Evolutionary conservation across 1,139 yeast genomes (phyloP).

Genomic region (Zygosaccharomyces pseudobailii): DNA sequence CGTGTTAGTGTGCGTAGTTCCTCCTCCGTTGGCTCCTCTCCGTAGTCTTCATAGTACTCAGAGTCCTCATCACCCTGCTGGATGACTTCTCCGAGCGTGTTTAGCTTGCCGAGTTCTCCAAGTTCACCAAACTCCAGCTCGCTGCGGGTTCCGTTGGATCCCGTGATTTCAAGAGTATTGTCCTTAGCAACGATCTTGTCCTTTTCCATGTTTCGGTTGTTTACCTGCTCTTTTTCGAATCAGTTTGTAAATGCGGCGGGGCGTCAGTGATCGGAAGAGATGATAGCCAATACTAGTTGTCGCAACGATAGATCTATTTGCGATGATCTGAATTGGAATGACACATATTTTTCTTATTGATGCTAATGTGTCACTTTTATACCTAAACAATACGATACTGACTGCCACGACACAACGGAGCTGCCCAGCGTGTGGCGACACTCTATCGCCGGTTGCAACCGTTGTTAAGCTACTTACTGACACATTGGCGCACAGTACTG

Average conservation of each 20-base stretch:
- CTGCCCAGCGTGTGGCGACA: neutral
- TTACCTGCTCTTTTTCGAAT: too few species aligned
- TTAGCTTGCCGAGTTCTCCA: neutral
- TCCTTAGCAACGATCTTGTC: neutral
- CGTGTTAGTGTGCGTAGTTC: conserved; percentile 28
- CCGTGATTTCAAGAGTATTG: conserved; percentile 10
- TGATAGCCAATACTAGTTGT: too few species aligned
- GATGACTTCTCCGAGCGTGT: neutral
- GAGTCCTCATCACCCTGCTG: conserved; percentile 1
- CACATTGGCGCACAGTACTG: neutral
- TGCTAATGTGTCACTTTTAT: neutral
- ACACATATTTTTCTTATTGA: too few species aligned
- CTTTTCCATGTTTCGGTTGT: neutral
- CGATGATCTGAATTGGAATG: too few species aligned
- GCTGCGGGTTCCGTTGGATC: conserved; percentile 5
- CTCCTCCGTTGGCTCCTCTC: conserved; percentile 29
- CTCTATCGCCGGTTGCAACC: conserved; percentile 5
- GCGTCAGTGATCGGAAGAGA: too few species aligned
- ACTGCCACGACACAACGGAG: neutral
- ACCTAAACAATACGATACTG: conserved; percentile 10
- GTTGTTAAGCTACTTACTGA: conserved; percentile 33
- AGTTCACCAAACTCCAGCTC: conserved; percentile 3
- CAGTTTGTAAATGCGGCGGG: too few species aligned
- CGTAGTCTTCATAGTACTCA: conserved; percentile 8
- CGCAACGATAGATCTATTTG: neutral